These are phyloP conservation scores for Mortierella sp. DNA, from an alignment of 371 early-diverging fungal species.

Conservation along the genomic window DNA sequence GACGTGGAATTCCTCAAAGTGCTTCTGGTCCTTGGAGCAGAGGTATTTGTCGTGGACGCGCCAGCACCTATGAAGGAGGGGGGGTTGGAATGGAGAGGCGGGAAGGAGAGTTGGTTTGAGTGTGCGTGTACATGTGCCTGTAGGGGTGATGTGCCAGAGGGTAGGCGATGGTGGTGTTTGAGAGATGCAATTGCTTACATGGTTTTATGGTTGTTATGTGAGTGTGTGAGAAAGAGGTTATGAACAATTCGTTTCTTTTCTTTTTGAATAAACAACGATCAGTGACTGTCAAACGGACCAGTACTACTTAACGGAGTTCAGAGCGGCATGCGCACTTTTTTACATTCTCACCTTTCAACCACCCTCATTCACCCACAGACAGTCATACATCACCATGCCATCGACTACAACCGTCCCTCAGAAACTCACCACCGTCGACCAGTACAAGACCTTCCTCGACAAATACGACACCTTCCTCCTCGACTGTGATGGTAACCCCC, in stretches of 20 bases:
- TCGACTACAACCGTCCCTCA: slow-evolving; percentile 23
- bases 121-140: not conserved
- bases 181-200: slow-evolving; percentile 3
- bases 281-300: not conserved
- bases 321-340: not conserved
- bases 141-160: not conserved
- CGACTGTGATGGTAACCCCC: slow-evolving; percentile 92
- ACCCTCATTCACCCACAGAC: not conserved
- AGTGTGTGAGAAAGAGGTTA: not conserved
- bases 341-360: not conserved
- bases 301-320: not conserved
- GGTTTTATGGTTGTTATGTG: not conserved
- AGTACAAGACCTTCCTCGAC: slow-evolving; percentile 69
- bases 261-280: not conserved
- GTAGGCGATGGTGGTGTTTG: not conserved
- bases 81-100: not conserved
- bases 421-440: slow-evolving; percentile 50
- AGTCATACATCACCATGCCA: slow-evolving; percentile 9
- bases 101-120: not conserved
- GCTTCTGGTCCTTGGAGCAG: slow-evolving; percentile 46
- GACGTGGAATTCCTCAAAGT: slow-evolving; percentile 56
- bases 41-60: slow-evolving; percentile 56
- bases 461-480: slow-evolving; percentile 92
- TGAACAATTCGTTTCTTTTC: not conserved
- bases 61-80: slow-evolving; percentile 41